Evolutionary conservation across 352 stramenopile genomes (phyloP), one percentile per base, ranked within the genome.

Genomic region (Phytophthora tentaculata): DNA sequence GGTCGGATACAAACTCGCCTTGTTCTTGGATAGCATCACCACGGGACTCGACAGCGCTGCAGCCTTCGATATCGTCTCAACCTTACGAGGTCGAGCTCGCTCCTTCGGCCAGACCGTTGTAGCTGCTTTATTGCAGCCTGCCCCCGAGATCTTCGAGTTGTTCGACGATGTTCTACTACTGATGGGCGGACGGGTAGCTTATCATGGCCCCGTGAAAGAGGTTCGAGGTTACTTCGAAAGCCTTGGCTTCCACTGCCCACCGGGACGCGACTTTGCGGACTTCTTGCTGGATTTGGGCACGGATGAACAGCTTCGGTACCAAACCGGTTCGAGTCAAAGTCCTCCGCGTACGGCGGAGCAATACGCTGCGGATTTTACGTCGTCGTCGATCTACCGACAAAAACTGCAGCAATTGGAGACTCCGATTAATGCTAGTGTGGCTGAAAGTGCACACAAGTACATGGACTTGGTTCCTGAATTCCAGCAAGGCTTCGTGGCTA

Each of bases 91-190:
- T 50, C 61, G 82, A 6, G 80, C 80, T 13, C 50, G 72, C 13
- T 56, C 55, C 3, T 71, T 92, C 17, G 43, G 67, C 0, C 64
- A 81, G 24, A 88, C 81, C 1, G 59, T 80, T n/a, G 79, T 92
- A 19, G 77, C 97, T 26, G 85, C 90, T 2, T 68, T 98, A n/a
- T 74, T 98, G 9, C 82, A 98, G 71, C 77, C 77, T 29, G 82
- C 95, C 1, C 81, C 80, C 2, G 77, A 90, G 16, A 64, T 88
- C 0, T 80, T 87, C 41, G 67, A 79, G 19, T 55, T 88, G 1
- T 90, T 90, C 35, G 81, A 90, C 65, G 65, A 86, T 24, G 69
- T 88, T 16, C 37, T 90, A 37, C 51, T 90, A 28, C 35, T 90
- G 20, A 84, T 80, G 47, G 74, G 89, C 23, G 92, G 94, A 14